Evolutionary conservation across 768 basidiomycete species (phyloP).

Genomic region (Lactarius evosmus): DNA sequence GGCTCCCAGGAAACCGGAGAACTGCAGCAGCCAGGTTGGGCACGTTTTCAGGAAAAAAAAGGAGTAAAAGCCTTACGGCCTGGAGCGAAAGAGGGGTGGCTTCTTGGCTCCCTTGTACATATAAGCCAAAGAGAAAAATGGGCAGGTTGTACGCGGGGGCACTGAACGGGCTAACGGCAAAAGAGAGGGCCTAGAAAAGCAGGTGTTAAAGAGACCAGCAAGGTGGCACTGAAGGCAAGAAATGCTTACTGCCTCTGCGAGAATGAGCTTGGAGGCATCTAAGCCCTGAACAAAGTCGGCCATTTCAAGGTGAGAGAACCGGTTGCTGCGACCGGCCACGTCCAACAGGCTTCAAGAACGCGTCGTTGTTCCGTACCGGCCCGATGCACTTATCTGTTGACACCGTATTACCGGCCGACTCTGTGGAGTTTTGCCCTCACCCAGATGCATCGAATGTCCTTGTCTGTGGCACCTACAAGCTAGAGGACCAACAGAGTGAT

Average conservation of each 20-base stretch:
- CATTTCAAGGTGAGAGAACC: conserved; percentile 34
- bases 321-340: background rate
- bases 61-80: conserved; percentile 42
- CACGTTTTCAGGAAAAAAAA: background rate
- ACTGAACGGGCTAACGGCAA: conserved; percentile 51
- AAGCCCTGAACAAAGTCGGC: conserved; percentile 67
- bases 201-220: background rate
- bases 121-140: conserved; percentile 75
- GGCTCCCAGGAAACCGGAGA: conserved; percentile 56
- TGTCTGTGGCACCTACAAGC: conserved; percentile 89
- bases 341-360: background rate
- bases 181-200: conserved; percentile 53
- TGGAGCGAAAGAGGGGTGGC: conserved; percentile 57
- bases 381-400: conserved; percentile 38
- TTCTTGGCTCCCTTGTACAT: conserved; percentile 68
- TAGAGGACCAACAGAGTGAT: conserved; percentile 42
- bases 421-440: conserved; percentile 87
- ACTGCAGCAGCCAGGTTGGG: conserved; percentile 46
- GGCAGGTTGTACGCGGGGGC: conserved; percentile 75
- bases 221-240: background rate
- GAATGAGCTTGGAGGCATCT: conserved; percentile 67
- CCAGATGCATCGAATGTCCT: conserved; percentile 57
- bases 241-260: conserved; percentile 53
- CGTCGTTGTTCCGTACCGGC: background rate
- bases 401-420: conserved; percentile 84